Base-by-base conservation (phyloP, 2,329 filamentous ascomycete genomes). In the Penicillium sclerotigenum region DNA sequence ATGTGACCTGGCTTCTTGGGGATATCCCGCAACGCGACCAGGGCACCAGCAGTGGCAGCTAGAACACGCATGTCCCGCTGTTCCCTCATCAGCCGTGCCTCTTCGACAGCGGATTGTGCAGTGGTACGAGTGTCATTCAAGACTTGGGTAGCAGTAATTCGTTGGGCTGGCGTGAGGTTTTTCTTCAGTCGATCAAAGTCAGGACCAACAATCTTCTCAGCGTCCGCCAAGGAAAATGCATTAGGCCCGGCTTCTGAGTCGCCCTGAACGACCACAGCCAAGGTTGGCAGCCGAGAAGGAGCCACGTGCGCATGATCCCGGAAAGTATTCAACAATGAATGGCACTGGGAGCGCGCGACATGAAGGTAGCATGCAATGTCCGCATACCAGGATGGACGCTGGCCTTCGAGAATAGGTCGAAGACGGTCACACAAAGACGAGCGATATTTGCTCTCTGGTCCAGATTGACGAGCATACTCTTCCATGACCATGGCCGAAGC, bases 1-100 rank as follows among this genome's bases (percentile, higher is more conserved):
- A 96, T 85, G 18, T 87, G 84, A 59, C 90, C 91, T 10, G 93
- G 91, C 71, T 96, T 97, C 83, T 96, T 97, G 0, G 95, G 93
- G 10, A 97, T 82, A 29, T 89, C 82, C 56, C 87, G 85, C 76
- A 97, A 87, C n/a, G 91, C 88, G 47, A 99, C 89, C 54, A 97
- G 77, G 11, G 92, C 92, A 61, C 90, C 91, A 11, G 93, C 91
- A 20, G 91, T 90, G 7, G 90, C 89, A 16, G 94, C 90, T 70
- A 87, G 87, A 71, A 99, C 88, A 36, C 94, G 88, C 49, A 91
- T 79, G 73, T 99, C 94, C 41, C 92, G 87, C 52, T 87, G 83
- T 31, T 88, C 86, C 74, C 96, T 97, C 63, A 91, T 83, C 2
- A 80, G 73, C 66, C 85, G 90, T 13, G 92, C 91, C 66, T 96